Evolutionary conservation across 257 asterid genomes (phyloP).

Genomic region (Nicotiana otophora): DNA sequence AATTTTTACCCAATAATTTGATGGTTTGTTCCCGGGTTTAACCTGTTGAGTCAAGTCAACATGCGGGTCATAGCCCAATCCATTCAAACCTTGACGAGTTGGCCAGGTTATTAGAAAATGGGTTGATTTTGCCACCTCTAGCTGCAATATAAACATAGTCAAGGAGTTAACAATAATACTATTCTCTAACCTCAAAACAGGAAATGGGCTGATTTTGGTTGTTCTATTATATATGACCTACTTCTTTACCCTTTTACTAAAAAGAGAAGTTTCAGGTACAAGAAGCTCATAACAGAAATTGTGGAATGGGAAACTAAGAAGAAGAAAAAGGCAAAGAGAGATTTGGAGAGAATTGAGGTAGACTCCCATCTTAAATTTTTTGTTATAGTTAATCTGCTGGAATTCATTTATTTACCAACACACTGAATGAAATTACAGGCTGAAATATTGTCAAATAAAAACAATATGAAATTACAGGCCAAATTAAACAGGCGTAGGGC

Average conservation of each 20-base stretch:
- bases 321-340: conserved; percentile 47
- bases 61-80: not conserved
- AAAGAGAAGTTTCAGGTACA: conserved; percentile 46
- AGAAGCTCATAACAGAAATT: conserved; percentile 41
- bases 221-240: not conserved
- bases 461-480: conserved; percentile 40
- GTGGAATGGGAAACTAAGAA: conserved; percentile 58
- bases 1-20: not conserved
- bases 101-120: not conserved
- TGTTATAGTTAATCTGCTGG: not conserved
- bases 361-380: not conserved
- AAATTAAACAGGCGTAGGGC: conserved; percentile 54
- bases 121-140: too few species aligned
- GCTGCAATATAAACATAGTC: too few species aligned
- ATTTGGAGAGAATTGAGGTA: conserved; percentile 56
- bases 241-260: conserved; percentile 1
- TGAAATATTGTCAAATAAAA: not conserved
- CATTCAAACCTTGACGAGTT: not conserved
- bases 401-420: not conserved
- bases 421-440: conserved; percentile 7
- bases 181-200: too few species aligned
- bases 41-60: not conserved
- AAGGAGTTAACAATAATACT: too few species aligned
- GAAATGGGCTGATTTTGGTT: not conserved
- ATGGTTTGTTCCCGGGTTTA: not conserved